Conservation (phyloP, 2,329 filamentous ascomycete species). For the Sporothrix schenckii region DNA sequence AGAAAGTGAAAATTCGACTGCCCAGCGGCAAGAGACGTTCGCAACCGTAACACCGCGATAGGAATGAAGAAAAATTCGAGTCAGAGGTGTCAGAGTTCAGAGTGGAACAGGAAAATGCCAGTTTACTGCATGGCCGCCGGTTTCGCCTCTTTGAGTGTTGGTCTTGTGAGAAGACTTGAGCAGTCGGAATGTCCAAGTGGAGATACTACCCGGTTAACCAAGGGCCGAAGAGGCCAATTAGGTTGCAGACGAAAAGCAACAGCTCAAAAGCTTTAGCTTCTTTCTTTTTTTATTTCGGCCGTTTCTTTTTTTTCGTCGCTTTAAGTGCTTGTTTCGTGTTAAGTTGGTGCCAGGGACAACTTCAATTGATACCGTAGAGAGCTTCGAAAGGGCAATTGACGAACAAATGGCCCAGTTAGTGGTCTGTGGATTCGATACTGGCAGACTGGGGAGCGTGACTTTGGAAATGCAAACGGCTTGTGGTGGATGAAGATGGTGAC, state of each 20-base stretch:
- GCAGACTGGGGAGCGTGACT: background rate
- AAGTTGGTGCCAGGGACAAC: background rate
- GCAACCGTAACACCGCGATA: too few relatives aligned
- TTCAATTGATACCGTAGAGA: slow-evolving; percentile 19
- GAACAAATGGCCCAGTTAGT: background rate
- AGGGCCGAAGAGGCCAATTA: slow-evolving; percentile 23
- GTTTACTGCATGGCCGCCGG: slow-evolving; percentile 13
- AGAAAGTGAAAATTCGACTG: background rate
- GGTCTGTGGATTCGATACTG: background rate
- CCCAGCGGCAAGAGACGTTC: too few relatives aligned
- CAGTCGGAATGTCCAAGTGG: slow-evolving; percentile 16
- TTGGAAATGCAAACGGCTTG: background rate
- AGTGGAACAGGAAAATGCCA: background rate
- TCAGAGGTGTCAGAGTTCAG: background rate
- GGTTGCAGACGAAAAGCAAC: background rate
- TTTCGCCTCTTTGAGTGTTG: background rate
- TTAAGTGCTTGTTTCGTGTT: background rate
- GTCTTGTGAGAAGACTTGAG: background rate
- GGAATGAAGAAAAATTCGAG: background rate
- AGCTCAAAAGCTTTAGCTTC: slow-evolving; percentile 15
- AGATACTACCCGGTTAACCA: background rate
- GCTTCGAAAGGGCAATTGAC: background rate
- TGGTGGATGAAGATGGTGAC: slow-evolving; percentile 20
- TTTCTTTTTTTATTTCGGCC: background rate
- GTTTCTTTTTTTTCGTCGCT: background rate